Base-by-base conservation (phyloP, 2,329 filamentous ascomycete species). In the Diaporthe eres region DNA sequence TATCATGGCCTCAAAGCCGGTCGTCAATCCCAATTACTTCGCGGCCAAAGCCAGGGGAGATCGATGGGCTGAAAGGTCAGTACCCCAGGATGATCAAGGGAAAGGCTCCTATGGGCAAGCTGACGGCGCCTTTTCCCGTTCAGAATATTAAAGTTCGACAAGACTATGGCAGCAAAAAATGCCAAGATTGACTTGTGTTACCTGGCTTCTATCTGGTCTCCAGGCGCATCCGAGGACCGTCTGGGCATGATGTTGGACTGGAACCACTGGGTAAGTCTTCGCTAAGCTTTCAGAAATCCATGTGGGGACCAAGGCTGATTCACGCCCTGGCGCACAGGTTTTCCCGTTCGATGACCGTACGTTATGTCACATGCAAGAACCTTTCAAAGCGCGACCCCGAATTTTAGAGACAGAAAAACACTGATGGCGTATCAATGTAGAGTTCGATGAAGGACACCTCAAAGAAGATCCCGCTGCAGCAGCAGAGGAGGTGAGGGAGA, bases 191-290 rank as follows among this genome's bases (percentile, higher is more conserved):
- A 60, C 22, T 4, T 60, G 3, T 37, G 31, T 6, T 70, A 61
- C 49, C 58, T 70, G 13, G n/a, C 60, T 7, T 53, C 68, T 13
- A 28, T 22, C 28, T 61, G 68, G 47, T 70, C 74, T 6, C 17
- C 57, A n/a, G 57, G 37, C 1, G 57, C 57, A 39, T 57, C 53
- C 7, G 53, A 57, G 53, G 53, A 57, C 5, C 53, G 53, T 34
- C 57, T 60, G 19, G 31, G 22, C 17, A 60, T 39, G 57, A 60
- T 60, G 34, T 39, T 60, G 34, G 57, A 60, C 57, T 60, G 57
- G 57, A 60, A 60, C 22, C 57, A 60, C 34, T 60, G 57, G 57
- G 34, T 60, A 37, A 19, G 53, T 34, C 28, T 10, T 34, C 15
- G 12, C 6, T 57, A 34, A 13, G 15, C 7, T 34, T 34, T 57